Evolutionary conservation across 768 basidiomycete species (phyloP), one percentile per base, ranked within the genome.

Genomic region (Phlegmacium glaucopus): DNA sequence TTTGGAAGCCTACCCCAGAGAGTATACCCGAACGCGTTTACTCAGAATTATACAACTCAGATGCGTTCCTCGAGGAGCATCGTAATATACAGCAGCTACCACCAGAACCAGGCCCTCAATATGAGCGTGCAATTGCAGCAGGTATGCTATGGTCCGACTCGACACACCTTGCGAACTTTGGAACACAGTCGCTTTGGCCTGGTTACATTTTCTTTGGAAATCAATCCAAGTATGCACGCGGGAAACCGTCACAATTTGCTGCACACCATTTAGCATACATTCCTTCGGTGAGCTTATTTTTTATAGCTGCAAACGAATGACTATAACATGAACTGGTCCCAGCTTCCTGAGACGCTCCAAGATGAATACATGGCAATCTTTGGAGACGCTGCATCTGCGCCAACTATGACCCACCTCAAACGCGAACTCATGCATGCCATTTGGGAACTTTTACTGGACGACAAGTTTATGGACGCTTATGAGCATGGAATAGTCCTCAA

Each of bases 401-500:
- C n/a, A n/a, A n/a, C n/a, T n/a, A n/a, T n/a, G n/a, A n/a, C n/a
- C n/a, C n/a, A n/a, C n/a, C n/a, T n/a, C n/a, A n/a, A n/a, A n/a
- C n/a, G n/a, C n/a, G n/a, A n/a, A n/a, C n/a, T n/a, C n/a, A n/a
- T n/a, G n/a, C n/a, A n/a, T n/a, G n/a, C n/a, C n/a, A n/a, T n/a
- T n/a, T n/a, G n/a, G 64, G 38, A 45, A 12, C 37, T 63, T 65
- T 65, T 46, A 18, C 29, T 52, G 4, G 47, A 52, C 17, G 17
- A 39, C 5, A 46, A 48, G 4, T 52, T 52, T 39, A 17, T 62
- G 9, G 18, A 62, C 13, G 66, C 61, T 0, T 65, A 56, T 22
- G 12, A 39, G 11, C 54, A 68, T 52, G 67, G 69, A 3, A 58
- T 67, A 4, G 55, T 65, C 6, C 50, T 67, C 10, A 39, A 49